Conservation (phyloP, 768 basidiomycete species). For the Lactarius evosmus region DNA sequence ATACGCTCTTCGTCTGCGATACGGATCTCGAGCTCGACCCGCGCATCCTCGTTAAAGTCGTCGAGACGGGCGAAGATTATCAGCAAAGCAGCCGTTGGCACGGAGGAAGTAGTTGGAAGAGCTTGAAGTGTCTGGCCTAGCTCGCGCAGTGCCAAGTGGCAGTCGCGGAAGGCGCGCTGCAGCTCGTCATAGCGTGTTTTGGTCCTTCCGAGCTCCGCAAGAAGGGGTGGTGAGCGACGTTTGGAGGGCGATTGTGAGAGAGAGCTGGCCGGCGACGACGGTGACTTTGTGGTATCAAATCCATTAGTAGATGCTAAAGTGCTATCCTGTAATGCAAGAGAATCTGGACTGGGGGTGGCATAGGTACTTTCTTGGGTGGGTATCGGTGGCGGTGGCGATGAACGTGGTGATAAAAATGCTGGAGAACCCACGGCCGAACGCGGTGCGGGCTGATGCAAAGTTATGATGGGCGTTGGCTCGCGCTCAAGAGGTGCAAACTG, state of each 20-base stretch:
- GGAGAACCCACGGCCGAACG: constrained; percentile 14
- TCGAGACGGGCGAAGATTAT: constrained; percentile 59
- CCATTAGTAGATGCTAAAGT: constrained; percentile 8
- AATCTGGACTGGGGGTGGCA: neutral
- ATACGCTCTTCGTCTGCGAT: constrained; percentile 68
- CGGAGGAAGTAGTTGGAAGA: constrained; percentile 26
- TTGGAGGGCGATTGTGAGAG: constrained; percentile 1
- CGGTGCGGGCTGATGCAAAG: constrained; percentile 15
- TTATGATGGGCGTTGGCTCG: neutral
- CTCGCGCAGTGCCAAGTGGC: constrained; percentile 61
- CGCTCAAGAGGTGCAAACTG: neutral
- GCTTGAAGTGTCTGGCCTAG: constrained; percentile 42
- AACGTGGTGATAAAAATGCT: constrained; percentile 9
- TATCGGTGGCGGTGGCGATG: constrained; percentile 10
- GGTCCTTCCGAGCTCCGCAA: constrained; percentile 44
- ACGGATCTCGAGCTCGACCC: constrained; percentile 80
- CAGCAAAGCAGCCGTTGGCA: constrained; percentile 38
- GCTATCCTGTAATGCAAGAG: constrained; percentile 7
- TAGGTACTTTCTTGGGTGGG: neutral
- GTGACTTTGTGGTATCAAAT: constrained; percentile 14
- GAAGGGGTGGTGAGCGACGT: constrained; percentile 34
- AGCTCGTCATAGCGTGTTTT: constrained; percentile 57
- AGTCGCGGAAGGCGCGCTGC: constrained; percentile 64
- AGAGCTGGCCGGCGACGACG: neutral
- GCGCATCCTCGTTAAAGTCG: constrained; percentile 74